Conservation (phyloP, 192 early-diverging fungal species). For the Backusella australiensis region DNA sequence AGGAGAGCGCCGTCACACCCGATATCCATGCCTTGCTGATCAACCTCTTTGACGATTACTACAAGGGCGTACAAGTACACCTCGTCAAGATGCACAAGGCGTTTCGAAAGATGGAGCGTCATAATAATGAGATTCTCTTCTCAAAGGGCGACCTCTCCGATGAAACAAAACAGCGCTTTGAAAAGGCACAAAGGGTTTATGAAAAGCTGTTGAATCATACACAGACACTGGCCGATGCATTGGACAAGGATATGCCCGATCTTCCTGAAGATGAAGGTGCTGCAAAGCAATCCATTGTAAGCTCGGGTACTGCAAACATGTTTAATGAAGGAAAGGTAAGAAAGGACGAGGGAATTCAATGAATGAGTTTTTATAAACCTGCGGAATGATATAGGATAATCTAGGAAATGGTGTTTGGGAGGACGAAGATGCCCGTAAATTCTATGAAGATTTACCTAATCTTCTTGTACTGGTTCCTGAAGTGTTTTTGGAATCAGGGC, state of each 20-base stretch:
- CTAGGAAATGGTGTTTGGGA: conserved; percentile 73
- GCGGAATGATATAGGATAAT: conserved; percentile 22
- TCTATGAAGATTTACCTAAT: conserved; percentile 88
- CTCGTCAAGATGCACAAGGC: conserved; percentile 68
- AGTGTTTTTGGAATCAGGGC: conserved; percentile 66
- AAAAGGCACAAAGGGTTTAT: conserved; percentile 64
- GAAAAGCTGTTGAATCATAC: conserved; percentile 63
- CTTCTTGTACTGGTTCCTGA: conserved; percentile 79
- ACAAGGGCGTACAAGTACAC: conserved; percentile 52
- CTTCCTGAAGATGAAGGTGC: conserved; percentile 71
- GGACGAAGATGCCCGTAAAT: conserved; percentile 86
- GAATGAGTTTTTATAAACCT: neutral
- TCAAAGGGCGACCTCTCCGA: conserved; percentile 78
- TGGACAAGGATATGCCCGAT: conserved; percentile 74
- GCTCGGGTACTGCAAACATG: conserved; percentile 23
- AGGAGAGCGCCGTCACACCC: conserved; percentile 31
- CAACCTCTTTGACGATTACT: conserved; percentile 61
- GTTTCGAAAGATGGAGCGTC: conserved; percentile 70
- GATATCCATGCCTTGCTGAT: conserved; percentile 40
- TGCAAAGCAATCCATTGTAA: conserved; percentile 42
- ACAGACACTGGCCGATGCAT: conserved; percentile 66
- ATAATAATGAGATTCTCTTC: conserved; percentile 79
- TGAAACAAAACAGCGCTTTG: conserved; percentile 72
- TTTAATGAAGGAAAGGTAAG: conserved; percentile 33
- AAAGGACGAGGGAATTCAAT: neutral